A percentile compares a stretch with the other conserved stretches of the same genome.
These are phyloP conservation scores for Ascochyta fabae DNA, from an alignment of 2,329 filamentous ascomycete genomes.

Conservation along the genomic window DNA sequence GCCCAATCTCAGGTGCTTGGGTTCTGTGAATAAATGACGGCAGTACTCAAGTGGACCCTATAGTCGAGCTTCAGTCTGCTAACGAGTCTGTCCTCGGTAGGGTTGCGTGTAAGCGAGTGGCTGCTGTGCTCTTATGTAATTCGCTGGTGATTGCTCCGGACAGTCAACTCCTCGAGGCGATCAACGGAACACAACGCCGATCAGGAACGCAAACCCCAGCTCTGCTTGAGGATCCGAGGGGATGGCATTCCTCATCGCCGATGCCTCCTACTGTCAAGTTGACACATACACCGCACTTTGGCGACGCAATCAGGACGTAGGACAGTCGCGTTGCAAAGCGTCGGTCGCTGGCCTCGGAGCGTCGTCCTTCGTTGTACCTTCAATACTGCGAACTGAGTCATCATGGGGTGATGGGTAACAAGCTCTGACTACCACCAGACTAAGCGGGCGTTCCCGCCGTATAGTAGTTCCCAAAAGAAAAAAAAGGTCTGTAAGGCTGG, in stretches of 20 bases:
- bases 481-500: slow-evolving; percentile 17
- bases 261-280: background rate
- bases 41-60: background rate
- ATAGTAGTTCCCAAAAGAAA: background rate
- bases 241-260: slow-evolving; percentile 2
- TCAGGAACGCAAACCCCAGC: slow-evolving; percentile 15
- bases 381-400: background rate
- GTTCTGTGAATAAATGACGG: background rate
- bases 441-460: slow-evolving; percentile 24
- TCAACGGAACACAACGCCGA: slow-evolving; percentile 12
- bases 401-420: slow-evolving; percentile 7
- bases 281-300: slow-evolving; percentile 3
- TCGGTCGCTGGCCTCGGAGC: background rate
- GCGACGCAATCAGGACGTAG: background rate
- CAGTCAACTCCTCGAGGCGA: slow-evolving; percentile 3
- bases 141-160: slow-evolving; percentile 9
- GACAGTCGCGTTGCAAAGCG: background rate
- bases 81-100: background rate
- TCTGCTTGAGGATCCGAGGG: slow-evolving; percentile 1
- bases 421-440: slow-evolving; percentile 14
- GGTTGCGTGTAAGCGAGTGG: background rate
- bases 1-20: background rate
- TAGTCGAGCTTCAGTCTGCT: background rate
- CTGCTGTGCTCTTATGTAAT: slow-evolving; percentile 4
- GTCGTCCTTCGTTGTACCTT: background rate